Conservation (phyloP, 2,329 filamentous ascomycete species). For the Cladophialophora carrionii region DNA sequence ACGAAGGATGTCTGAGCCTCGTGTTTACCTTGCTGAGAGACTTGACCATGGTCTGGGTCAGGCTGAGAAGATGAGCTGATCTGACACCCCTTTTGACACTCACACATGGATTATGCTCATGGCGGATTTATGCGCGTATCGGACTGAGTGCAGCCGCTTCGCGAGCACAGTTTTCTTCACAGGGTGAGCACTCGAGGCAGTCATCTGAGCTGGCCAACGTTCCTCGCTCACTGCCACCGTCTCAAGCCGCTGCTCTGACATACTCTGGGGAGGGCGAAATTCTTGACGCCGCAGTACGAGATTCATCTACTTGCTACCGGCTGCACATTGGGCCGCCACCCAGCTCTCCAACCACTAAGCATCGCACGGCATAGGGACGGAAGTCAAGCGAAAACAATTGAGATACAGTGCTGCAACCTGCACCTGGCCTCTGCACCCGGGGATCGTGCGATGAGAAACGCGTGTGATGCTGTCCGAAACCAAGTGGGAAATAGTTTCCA, state of each 20-base stretch:
- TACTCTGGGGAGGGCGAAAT: neutral
- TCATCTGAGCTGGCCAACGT: neutral
- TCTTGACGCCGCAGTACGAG: neutral
- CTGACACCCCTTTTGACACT: neutral
- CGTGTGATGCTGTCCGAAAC: neutral
- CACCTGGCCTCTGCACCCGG: neutral
- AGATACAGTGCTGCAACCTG: neutral
- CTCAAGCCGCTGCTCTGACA: neutral
- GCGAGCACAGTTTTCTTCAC: neutral
- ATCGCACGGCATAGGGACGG: neutral
- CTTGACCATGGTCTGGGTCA: neutral
- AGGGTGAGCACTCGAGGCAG: neutral
- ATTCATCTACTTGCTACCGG: neutral
- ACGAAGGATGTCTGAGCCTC: neutral
- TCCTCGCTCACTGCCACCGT: neutral
- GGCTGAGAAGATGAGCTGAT: neutral
- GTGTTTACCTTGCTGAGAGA: neutral
- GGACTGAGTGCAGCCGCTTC: neutral
- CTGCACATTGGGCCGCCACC: neutral
- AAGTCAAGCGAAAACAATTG: neutral
- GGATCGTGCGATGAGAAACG: neutral
- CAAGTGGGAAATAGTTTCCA: neutral
- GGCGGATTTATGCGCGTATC: neutral
- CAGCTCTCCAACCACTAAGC: neutral
- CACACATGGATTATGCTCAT: neutral